Conservation (phyloP, 2,329 filamentous ascomycete species). For the Fonsecaea pedrosoi region DNA sequence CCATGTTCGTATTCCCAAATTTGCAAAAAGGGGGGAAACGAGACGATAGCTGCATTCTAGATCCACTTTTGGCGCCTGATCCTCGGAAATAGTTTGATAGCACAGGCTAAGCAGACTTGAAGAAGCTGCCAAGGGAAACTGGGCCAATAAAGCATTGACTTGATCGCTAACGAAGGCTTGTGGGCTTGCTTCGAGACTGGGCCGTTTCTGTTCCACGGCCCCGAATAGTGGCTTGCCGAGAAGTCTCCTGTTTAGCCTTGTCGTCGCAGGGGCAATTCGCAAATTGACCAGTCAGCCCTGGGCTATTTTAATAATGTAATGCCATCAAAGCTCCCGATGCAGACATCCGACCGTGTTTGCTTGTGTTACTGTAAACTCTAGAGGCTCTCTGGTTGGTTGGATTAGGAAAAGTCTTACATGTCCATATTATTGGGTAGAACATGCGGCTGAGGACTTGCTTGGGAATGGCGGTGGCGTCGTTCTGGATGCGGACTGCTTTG, state of each 20-base stretch:
- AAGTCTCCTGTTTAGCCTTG: neutral
- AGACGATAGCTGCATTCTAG: constrained; percentile 3
- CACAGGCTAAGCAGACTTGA: neutral
- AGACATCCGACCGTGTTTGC: constrained; percentile 3
- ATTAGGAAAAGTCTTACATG: neutral
- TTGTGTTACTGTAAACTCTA: constrained; percentile 6
- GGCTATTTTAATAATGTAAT: neutral
- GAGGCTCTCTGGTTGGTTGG: neutral
- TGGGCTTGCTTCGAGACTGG: neutral
- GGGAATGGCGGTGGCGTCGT: neutral
- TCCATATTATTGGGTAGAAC: neutral
- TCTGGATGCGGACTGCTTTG: neutral
- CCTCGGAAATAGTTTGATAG: neutral
- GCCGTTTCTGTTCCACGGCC: neutral
- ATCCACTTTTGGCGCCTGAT: constrained; percentile 5
- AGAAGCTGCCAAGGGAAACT: neutral
- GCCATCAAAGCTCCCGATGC: neutral
- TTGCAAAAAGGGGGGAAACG: neutral
- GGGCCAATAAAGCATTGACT: neutral
- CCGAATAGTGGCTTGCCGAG: neutral
- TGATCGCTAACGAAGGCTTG: neutral
- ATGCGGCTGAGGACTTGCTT: neutral
- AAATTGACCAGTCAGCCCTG: neutral
- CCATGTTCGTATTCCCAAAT: constrained; percentile 1
- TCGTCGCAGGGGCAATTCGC: neutral